phyloP scores from a whole-genome alignment of 2,329 filamentous ascomycete species.

The Scytalidium sp. region DNA sequence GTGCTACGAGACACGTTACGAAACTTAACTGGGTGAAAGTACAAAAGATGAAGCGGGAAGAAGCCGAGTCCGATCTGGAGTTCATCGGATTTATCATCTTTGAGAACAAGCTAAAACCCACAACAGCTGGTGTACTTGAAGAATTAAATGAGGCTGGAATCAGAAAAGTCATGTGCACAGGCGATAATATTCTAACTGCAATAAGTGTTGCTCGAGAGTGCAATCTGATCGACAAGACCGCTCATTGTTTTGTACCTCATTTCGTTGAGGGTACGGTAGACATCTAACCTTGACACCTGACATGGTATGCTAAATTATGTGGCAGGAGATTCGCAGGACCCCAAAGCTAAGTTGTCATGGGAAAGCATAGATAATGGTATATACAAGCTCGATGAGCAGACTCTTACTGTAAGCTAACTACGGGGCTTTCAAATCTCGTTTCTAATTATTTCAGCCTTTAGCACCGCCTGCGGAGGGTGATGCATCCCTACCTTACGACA shows the following conservation, averaged over 20 bases:
- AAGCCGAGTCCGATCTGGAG: constrained; percentile 79
- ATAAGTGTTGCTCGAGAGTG: constrained; percentile 95
- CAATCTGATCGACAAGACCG: constrained; percentile 72
- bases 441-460: constrained; percentile 53
- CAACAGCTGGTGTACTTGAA: constrained; percentile 74
- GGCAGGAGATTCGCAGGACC: constrained; percentile 67
- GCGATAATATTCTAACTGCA: constrained; percentile 95
- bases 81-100: constrained; percentile 98
- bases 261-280: constrained; percentile 65
- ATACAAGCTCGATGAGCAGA: constrained; percentile 75
- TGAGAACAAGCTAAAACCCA: constrained; percentile 95
- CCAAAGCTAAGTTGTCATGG: constrained; percentile 75
- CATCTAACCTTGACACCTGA: constrained; percentile 2
- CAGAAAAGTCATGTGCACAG: constrained; percentile 91
- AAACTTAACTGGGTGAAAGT: constrained; percentile 92
- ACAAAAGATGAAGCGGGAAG: constrained; percentile 85
- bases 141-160: constrained; percentile 84
- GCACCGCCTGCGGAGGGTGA: constrained; percentile 70
- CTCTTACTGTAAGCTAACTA: constrained; percentile 55
- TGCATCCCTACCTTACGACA: constrained; percentile 80
- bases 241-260: constrained; percentile 90
- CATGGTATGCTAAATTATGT: constrained; percentile 1
- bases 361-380: constrained; percentile 89
- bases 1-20: constrained; percentile 82
- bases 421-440: neutral